Base-by-base conservation (phyloP, 2,329 filamentous ascomycete genomes). In the Hortaea werneckii region DNA sequence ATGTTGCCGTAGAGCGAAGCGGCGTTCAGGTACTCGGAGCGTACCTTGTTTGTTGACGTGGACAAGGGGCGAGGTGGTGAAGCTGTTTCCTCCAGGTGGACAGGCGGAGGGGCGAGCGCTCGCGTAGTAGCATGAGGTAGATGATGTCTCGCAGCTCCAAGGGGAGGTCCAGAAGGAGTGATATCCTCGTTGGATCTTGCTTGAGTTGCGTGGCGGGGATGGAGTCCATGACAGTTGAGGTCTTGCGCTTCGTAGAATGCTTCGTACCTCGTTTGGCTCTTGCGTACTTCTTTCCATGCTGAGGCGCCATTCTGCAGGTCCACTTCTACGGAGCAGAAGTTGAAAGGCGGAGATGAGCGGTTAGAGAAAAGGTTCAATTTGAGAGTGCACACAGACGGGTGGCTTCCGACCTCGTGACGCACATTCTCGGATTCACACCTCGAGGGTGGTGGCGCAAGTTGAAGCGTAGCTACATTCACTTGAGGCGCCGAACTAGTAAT, bases 71-170 rank as follows among this genome's bases (percentile, higher is more conserved):
- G 48, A 47, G 10, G 20, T 20, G 9, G 30, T 27, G 4, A 28
- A 50, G 39, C 3, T 2, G 9, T 29, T 29, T 44, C 3, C 3
- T 29, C 3, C 32, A 6, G 4, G 7, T 42, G 2, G 26, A 26
- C 26, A n/a, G 28, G 27, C 29, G n/a, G 11, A 42, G 27, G 13
- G 42, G 12, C 13, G 10, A 30, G 20, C 29, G 26, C 37, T 46
- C 28, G 5, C 40, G 37, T 7, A 44, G n/a, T 38, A 45, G 29
- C 28, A 34, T 39, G 8, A 30, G 40, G 47, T 52, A 52, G n/a
- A 52, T 41, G 34, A 12, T 13, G 27, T 45, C 44, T 37, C 50
- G 50, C 1, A 52, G 44, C 40, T 52, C 50, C 3, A 42, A 4
- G 9, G 47, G 44, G 2, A 52, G 43, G 27, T 50, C 47, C 13